These are phyloP conservation scores for Candida broadrunensis DNA, from an alignment of 805 yeast genomes.

Conservation along the genomic window DNA sequence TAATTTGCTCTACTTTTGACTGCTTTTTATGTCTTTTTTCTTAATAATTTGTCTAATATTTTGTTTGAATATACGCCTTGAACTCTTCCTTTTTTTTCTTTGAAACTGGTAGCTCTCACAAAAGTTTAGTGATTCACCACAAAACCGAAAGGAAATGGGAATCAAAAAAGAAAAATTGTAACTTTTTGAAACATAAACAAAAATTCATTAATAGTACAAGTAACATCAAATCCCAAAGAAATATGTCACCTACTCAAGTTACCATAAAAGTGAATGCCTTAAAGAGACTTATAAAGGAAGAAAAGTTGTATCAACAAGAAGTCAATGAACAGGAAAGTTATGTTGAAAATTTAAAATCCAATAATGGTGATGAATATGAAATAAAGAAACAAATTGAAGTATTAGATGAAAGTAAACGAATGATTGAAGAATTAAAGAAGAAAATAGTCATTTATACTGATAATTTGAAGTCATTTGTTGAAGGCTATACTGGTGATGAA, in stretches of 20 bases:
- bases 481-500: constrained; percentile 25
- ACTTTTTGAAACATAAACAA: too few relatives aligned
- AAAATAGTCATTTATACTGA: constrained; percentile 17
- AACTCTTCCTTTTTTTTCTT: too few relatives aligned
- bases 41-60: too few relatives aligned
- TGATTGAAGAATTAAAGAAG: constrained; percentile 27
- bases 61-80: too few relatives aligned
- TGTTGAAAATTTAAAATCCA: constrained; percentile 45
- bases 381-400: constrained; percentile 47
- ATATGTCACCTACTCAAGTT: constrained; percentile 66
- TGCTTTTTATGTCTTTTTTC: too few relatives aligned
- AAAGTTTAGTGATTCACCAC: too few relatives aligned
- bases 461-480: constrained; percentile 7
- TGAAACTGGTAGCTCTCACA: too few relatives aligned
- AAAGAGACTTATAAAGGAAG: constrained; percentile 67
- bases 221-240: too few relatives aligned
- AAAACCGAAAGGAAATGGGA: too few relatives aligned
- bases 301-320: constrained; percentile 57
- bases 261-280: constrained; percentile 73
- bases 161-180: too few relatives aligned
- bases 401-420: constrained; percentile 34
- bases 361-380: constrained; percentile 60
- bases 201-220: too few relatives aligned
- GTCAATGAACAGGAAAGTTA: constrained; percentile 48
- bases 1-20: too few relatives aligned